phyloP scores from a whole-genome alignment of 805 yeast genomes.

The Ogataea glucozyma region DNA sequence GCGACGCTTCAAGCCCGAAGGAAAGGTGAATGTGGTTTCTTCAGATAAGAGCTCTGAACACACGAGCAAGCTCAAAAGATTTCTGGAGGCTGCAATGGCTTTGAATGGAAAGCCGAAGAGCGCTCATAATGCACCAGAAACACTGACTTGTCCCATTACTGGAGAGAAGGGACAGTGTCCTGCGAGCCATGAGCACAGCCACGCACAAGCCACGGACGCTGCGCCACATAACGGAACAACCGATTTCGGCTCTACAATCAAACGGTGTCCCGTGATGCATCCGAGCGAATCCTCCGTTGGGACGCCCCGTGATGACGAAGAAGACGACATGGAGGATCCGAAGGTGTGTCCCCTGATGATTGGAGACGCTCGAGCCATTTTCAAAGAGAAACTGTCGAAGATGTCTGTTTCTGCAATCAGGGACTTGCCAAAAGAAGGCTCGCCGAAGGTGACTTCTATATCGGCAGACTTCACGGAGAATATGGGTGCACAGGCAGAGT shows the following conservation, averaged over 20 bases:
- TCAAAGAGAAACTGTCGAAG: conserved; percentile 37
- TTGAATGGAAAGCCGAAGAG: conserved; percentile 7
- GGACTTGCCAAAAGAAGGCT: conserved; percentile 23
- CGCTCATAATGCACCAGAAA: no score
- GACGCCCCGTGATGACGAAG: conserved; percentile 20
- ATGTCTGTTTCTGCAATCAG: conserved; percentile 35
- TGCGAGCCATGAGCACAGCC: conserved; percentile 21
- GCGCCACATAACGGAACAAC: conserved; percentile 18
- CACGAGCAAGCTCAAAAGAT: conserved; percentile 35
- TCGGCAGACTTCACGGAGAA: conserved; percentile 27
- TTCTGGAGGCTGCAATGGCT: conserved; percentile 31
- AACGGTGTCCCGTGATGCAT: conserved; percentile 33
- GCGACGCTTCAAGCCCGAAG: conserved; percentile 25
- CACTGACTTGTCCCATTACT: background rate
- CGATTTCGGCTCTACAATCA: background rate
- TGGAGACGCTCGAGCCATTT: conserved; percentile 42
- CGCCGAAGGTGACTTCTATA: conserved; percentile 29
- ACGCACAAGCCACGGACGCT: conserved; percentile 21
- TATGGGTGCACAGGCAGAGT: conserved; percentile 5
- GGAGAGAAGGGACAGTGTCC: conserved; percentile 23
- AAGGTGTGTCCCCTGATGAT: conserved; percentile 49
- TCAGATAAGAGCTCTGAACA: conserved; percentile 32
- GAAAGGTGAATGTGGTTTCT: conserved; percentile 20
- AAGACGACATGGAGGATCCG: conserved; percentile 35
- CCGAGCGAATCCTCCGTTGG: conserved; percentile 21